Conservation (phyloP, 345 rosid species). For the Boechera divaricarpa region DNA sequence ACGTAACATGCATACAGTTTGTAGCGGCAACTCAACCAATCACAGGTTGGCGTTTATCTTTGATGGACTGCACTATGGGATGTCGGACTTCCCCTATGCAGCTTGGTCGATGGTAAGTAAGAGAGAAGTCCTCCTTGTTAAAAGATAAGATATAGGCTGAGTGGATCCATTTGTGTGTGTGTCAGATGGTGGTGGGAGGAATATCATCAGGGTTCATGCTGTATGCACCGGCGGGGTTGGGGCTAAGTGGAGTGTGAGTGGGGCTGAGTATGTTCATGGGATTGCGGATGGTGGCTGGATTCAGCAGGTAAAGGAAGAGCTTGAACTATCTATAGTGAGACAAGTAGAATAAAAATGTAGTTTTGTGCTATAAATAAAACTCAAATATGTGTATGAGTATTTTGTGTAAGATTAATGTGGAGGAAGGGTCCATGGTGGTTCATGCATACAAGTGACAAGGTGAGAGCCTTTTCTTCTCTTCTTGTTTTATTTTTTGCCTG, state of each 20-base stretch:
- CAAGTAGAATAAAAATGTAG: background rate
- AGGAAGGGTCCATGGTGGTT: conserved; percentile 97
- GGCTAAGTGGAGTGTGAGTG: conserved; percentile 88
- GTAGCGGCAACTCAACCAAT: conserved; percentile 91
- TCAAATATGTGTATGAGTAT: conserved; percentile 21
- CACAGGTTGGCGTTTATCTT: conserved; percentile 84
- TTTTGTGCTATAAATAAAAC: background rate
- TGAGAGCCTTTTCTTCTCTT: background rate
- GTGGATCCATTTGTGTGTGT: background rate
- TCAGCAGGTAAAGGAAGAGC: conserved; percentile 56
- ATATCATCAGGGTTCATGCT: conserved; percentile 71
- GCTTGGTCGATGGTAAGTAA: conserved; percentile 69
- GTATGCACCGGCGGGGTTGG: conserved; percentile 58
- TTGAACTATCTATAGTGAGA: background rate
- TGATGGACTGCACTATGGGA: conserved; percentile 95
- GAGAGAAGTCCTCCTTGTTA: background rate
- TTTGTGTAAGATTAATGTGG: conserved; percentile 56
- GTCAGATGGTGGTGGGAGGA: conserved; percentile 68
- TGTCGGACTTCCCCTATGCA: conserved; percentile 91
- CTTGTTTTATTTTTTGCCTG: background rate
- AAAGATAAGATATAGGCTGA: background rate
- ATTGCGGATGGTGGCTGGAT: conserved; percentile 78
- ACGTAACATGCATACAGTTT: conserved; percentile 54
- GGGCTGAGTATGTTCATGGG: conserved; percentile 93
- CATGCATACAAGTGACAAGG: conserved; percentile 57